A percentile compares a stretch with the other conserved stretches of the same genome.
These are phyloP conservation scores for Dictyostelium firmibasis DNA, from an alignment of 78 protist species.

Conservation along the genomic window DNA sequence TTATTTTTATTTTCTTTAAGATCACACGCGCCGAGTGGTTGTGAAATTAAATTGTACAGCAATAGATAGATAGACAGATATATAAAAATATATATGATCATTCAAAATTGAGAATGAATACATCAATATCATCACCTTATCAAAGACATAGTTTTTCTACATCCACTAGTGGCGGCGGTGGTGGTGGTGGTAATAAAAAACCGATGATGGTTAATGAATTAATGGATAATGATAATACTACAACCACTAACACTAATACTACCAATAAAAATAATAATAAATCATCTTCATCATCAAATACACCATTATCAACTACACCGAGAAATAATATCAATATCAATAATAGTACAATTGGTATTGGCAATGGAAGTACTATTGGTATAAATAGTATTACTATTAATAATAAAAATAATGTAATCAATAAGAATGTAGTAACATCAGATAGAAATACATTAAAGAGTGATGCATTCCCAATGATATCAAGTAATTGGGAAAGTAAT, in stretches of 20 bases:
- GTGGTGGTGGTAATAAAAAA: background rate
- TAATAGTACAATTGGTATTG: background rate
- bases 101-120: background rate
- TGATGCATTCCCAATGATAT: slow-evolving; percentile 41
- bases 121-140: background rate
- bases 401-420: background rate
- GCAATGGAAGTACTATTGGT: background rate
- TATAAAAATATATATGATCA: background rate
- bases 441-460: background rate
- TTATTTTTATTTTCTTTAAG: no score
- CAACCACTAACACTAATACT: background rate
- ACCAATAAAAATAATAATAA: background rate
- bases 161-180: no score
- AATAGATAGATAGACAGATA: no score
- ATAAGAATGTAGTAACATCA: background rate
- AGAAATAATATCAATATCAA: no score
- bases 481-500: slow-evolving; percentile 49
- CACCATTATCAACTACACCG: background rate
- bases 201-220: background rate
- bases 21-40: no score
- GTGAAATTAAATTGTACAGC: no score
- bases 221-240: background rate
- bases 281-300: background rate
- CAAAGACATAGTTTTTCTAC: background rate
- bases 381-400: background rate